A percentile compares a stretch with the other conserved stretches of the same genome.
Evolutionary conservation across 75 land plant genomes (phyloP).

Genomic region (Cupressus sempervirens): DNA sequence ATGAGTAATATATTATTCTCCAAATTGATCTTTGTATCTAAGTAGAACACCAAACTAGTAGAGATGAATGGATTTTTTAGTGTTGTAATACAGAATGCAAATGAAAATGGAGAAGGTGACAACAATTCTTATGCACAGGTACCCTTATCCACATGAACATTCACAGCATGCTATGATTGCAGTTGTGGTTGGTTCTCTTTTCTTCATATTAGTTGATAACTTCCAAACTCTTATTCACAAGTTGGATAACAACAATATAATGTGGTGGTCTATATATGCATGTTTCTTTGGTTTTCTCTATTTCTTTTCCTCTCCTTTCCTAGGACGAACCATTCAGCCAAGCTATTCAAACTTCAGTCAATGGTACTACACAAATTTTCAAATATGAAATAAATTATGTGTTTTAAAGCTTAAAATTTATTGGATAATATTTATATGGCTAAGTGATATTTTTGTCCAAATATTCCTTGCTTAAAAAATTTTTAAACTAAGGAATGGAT

Average conservation of each 20-base stretch:
- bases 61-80: no score
- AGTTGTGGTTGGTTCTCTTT: constrained; percentile 75
- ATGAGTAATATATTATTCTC: no score
- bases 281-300: constrained; percentile 91
- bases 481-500: not conserved
- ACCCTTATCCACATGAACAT: constrained; percentile 97
- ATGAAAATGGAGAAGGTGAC: constrained; percentile 67
- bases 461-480: not conserved
- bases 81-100: constrained; percentile 6
- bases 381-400: constrained; percentile 2
- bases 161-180: constrained; percentile 93
- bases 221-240: constrained; percentile 81
- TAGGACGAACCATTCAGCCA: constrained; percentile 88
- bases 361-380: constrained; percentile 46
- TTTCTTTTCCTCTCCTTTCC: constrained; percentile 94
- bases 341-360: constrained; percentile 95
- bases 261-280: constrained; percentile 98
- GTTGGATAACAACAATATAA: constrained; percentile 80
- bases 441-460: not conserved
- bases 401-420: not conserved
- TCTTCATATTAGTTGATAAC: constrained; percentile 92
- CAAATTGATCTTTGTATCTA: no score
- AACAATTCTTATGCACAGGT: constrained; percentile 68
- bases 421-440: not conserved
- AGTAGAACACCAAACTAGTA: no score